These are phyloP conservation scores for Dianthus caryophyllus DNA, from an alignment of 148 eudicot species.

Conservation along the genomic window DNA sequence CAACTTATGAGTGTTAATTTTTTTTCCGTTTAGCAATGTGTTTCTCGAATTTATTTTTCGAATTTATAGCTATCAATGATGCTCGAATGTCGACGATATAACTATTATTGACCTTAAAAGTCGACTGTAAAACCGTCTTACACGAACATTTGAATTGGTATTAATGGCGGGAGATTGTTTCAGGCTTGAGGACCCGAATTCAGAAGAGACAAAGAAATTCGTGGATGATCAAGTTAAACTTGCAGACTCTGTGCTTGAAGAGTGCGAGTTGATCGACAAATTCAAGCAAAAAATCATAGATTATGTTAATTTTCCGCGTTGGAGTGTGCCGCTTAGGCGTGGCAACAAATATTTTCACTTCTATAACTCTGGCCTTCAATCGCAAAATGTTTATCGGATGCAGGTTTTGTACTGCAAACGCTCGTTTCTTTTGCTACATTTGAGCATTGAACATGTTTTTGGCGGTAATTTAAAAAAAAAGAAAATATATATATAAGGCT, in stretches of 20 bases:
- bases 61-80: too few species aligned
- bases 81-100: too few species aligned
- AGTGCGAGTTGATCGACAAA: constrained; percentile 69
- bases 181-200: constrained; percentile 96
- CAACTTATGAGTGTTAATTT: too few species aligned
- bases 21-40: too few species aligned
- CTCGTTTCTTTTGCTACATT: too few species aligned
- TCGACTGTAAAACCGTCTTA: background rate
- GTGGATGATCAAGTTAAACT: constrained; percentile 70
- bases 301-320: constrained; percentile 69
- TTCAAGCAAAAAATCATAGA: constrained; percentile 55
- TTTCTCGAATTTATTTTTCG: too few species aligned
- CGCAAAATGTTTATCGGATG: constrained; percentile 73
- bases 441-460: too few species aligned
- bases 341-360: constrained; percentile 78
- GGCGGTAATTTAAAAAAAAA: too few species aligned
- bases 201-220: constrained; percentile 71
- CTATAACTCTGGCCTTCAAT: constrained; percentile 82
- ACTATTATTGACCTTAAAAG: background rate
- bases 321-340: constrained; percentile 58
- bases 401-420: constrained; percentile 60
- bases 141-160: background rate
- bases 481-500: too few species aligned
- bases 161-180: background rate
- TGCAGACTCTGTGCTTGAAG: constrained; percentile 62